Conservation (phyloP, 768 basidiomycete species). For the Lactifluus hygrophoroides region DNA sequence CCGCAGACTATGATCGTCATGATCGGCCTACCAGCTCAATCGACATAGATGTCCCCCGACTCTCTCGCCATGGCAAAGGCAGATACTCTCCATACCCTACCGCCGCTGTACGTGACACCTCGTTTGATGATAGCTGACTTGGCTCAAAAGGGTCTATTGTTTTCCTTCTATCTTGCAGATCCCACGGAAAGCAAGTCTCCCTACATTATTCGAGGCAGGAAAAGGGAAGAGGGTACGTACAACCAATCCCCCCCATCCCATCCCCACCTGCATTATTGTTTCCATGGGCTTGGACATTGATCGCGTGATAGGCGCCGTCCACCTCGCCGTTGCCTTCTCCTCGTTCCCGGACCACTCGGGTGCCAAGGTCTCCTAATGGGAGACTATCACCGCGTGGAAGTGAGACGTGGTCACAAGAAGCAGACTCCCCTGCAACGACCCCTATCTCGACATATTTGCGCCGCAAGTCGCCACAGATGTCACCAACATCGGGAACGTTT, state of each 20-base stretch:
- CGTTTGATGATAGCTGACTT: neutral
- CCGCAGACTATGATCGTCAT: constrained; percentile 21
- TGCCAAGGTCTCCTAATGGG: constrained; percentile 10
- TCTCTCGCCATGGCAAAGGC: constrained; percentile 19
- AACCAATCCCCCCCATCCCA: too few relatives aligned
- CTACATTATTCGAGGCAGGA: constrained; percentile 22
- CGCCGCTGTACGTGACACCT: constrained; percentile 24
- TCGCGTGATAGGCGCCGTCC: constrained; percentile 23
- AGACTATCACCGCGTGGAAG: constrained; percentile 17
- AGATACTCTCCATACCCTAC: constrained; percentile 29
- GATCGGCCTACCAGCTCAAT: constrained; percentile 19
- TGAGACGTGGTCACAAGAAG: constrained; percentile 25
- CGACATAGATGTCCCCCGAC: constrained; percentile 23
- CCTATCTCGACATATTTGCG: constrained; percentile 78
- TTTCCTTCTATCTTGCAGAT: constrained; percentile 9
- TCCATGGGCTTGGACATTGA: neutral
- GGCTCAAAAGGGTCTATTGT: neutral
- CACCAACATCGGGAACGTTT: constrained; percentile 44
- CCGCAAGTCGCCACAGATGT: constrained; percentile 65
- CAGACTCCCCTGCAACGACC: constrained; percentile 33
- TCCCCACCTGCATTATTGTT: neutral
- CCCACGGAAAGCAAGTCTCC: constrained; percentile 27
- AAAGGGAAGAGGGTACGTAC: constrained; percentile 25
- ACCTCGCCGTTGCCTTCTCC: constrained; percentile 26
- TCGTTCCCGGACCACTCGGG: constrained; percentile 17